Evolutionary conservation across 2,329 filamentous ascomycete species (phyloP), one percentile per base, ranked within the genome.

Genomic region (Beauveria medogensis): DNA sequence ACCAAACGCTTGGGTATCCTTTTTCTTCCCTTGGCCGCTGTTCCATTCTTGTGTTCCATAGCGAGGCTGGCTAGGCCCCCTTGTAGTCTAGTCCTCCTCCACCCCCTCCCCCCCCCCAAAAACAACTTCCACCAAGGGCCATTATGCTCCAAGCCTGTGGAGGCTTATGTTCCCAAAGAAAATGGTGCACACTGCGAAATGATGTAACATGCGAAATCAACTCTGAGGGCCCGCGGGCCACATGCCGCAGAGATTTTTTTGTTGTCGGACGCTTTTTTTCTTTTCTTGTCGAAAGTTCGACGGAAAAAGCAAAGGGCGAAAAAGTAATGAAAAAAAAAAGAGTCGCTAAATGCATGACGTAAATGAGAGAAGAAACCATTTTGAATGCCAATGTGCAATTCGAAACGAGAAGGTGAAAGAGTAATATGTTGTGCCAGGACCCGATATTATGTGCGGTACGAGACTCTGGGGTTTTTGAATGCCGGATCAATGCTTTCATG

Each of bases 261-360:
- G 67, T 69, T 75, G 73, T 73, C 71, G 67, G 68, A 64, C 70
- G 70, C 63, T 54, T 60, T 59, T 54, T 53, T 51, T 51, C 55
- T 58, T 58, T 60, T 74, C 69, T 71, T 74, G 70, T 67, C 70
- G 68, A 66, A 48, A 63, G 63, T 46, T 56, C 51, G 56, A 60
- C 61, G 40, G 46, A 47, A 58, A 61, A 47, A 58, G 55, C 37
- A 37, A 53, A 26, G 26, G 24, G 53, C 44, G 64, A 67, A 68
- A 67, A 69, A 62, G 59, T 62, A 67, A 66, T 68, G 65, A 69
- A 69, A 66, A 70, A 67, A 66, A 70, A 67, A 69, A 65, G 61
- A 65, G 66, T 75, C 75, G 75, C 76, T 78, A 76, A 75, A 78
- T 78, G 76, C 73, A 73, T 74, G 72, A 76, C 69, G 68, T 73